Evolutionary conservation across 352 stramenopile genomes (phyloP), one percentile per base, ranked within the genome.

Genomic region (Globisporangium camurandrum): DNA sequence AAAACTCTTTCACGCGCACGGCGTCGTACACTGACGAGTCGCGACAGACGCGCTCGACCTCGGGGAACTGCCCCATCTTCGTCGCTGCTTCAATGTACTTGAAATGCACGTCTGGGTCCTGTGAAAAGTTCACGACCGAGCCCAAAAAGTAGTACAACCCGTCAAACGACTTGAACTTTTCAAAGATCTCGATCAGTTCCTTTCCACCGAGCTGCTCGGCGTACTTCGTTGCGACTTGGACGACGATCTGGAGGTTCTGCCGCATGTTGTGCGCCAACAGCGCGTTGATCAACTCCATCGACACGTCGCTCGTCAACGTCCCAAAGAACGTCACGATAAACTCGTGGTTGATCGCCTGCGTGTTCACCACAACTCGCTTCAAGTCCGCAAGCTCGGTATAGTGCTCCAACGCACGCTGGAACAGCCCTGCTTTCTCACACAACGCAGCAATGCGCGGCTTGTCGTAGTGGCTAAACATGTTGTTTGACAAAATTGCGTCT

Each of bases 61-160:
- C 97, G 72, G 99, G 99, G 77, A 99, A 99, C 66, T 99, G 97
- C 33, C 97, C 95, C 78, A 99, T 97, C 87, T 98, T 98, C 51
- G 96, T 98, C 17, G 97, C 97, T 43, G 95, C 94, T 75, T 99
- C 95, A 80, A 99, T 99, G 79, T 99, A 99, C 78, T 99, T 99
- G 70, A 99, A 99, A 70, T 99, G 97, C 37, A 99, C 96, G 57
- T 98, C 86, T 7, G 95, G 77, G 58, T 99, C 95, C 66, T 99
- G 96, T 7, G 91, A 98, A 69, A 93, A 96, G 75, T 99, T 99
- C 14, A 99, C 96, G 55, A 99, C 97, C 10, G 95, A 94, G 24
- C 96, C 96, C 46, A 99, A 81, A 78, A 98, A 99, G 76, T 99
- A 99, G 84, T 98, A 99, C 46, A 94, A 54, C 40, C 83, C 95